These are phyloP conservation scores for Blastobotrys arbuscula DNA, from an alignment of 1,139 yeast species.

Conservation along the genomic window DNA sequence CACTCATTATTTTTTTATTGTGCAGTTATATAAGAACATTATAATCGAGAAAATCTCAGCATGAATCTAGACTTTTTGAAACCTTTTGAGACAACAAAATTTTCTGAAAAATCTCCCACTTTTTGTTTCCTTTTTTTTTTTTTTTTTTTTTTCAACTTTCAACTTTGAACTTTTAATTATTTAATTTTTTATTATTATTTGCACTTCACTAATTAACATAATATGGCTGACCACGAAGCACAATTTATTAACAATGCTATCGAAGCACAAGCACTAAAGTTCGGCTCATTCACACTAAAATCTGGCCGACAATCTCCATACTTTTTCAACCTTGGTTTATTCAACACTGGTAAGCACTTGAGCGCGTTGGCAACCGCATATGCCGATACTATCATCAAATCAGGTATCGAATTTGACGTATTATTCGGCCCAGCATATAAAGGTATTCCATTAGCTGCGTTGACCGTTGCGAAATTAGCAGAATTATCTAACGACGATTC, in stretches of 20 bases:
- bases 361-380: slow-evolving; percentile 80
- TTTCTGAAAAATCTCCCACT: not conserved
- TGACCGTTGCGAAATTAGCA: slow-evolving; percentile 85
- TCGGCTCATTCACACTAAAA: slow-evolving; percentile 84
- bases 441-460: slow-evolving; percentile 93
- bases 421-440: slow-evolving; percentile 97
- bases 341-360: slow-evolving; percentile 73
- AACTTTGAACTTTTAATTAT: not conserved
- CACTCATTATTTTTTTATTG: no score
- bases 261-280: slow-evolving; percentile 72
- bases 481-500: slow-evolving; percentile 66
- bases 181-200: not conserved
- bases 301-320: slow-evolving; percentile 95
- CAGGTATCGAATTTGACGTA: slow-evolving; percentile 80
- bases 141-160: no score
- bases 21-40: no score
- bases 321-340: slow-evolving; percentile 89
- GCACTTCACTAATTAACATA: not conserved
- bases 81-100: not conserved
- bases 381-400: slow-evolving; percentile 77
- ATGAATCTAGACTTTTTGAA: not conserved
- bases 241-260: slow-evolving; percentile 76
- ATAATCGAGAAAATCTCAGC: not conserved
- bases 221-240: slow-evolving; percentile 25
- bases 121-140: no score